These are phyloP conservation scores for Candida schatavii DNA, from an alignment of 805 yeast species.

Conservation along the genomic window DNA sequence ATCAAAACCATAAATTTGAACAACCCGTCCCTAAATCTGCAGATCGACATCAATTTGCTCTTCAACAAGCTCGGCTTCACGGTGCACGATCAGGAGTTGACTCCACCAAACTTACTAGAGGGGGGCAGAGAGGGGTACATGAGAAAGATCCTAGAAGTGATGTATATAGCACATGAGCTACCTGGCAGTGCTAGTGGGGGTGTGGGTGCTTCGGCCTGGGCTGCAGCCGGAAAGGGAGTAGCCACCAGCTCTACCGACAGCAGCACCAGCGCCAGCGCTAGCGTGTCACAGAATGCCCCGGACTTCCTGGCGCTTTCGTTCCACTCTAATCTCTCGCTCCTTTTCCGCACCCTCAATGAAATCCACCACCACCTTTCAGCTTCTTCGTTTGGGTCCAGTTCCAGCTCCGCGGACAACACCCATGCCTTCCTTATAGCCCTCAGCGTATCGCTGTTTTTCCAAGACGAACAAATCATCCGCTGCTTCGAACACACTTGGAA, in stretches of 20 bases:
- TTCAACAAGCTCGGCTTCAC: conserved; percentile 46
- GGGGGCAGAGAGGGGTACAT: conserved; percentile 48
- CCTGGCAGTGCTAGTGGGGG: conserved; percentile 22
- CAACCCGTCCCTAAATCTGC: conserved; percentile 53
- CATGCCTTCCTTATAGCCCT: conserved; percentile 27
- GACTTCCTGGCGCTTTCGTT: conserved; percentile 26
- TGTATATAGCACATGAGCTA: conserved; percentile 26
- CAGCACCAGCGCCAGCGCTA: no score
- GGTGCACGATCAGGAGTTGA: conserved; percentile 26
- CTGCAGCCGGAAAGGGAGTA: not conserved
- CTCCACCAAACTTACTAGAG: conserved; percentile 46
- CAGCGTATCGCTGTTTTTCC: conserved; percentile 29
- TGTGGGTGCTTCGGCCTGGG: no score
- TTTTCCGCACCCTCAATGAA: conserved; percentile 35
- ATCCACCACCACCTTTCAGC: conserved; percentile 34
- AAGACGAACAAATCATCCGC: conserved; percentile 38
- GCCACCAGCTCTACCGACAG: no score
- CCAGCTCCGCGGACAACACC: conserved; percentile 18
- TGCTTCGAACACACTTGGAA: conserved; percentile 38
- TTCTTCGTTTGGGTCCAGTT: conserved; percentile 20
- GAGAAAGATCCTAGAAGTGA: conserved; percentile 53
- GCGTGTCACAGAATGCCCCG: conserved; percentile 14
- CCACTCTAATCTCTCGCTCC: conserved; percentile 29
- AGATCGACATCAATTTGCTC: conserved; percentile 55
- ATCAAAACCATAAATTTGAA: conserved; percentile 53